Base-by-base conservation (phyloP, 495 filamentous ascomycete species). In the Collariella sp. region DNA sequence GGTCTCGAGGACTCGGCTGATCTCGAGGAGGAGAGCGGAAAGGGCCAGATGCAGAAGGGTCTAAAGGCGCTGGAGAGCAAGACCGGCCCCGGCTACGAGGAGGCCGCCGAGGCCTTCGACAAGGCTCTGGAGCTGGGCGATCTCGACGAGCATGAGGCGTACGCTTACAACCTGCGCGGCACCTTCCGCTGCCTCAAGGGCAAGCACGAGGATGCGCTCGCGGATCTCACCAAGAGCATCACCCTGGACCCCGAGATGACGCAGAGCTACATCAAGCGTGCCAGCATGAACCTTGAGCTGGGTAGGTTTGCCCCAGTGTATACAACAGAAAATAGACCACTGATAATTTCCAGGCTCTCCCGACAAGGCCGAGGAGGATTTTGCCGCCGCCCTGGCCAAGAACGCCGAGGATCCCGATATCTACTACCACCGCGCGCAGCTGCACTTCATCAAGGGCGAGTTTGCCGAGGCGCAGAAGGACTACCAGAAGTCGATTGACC, bases 401-500 rank as follows among this genome's bases (percentile, higher is more conserved):
- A 91, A 96, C 71, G 77, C 82, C 52, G 79, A 87, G 34, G 93
- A 99, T 66, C 91, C 93, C 9, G 93, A 99, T 63, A 95, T 99
- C 68, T 99, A 90, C 80, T 99, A 99, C 71, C 94, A 99, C 76
- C 90, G 93, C 57, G 93, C 93, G 19, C 93, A 99, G 72, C 83
- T 97, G 16, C 90, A 96, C 77, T 99, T 99, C 76, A 96, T 99
- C 67, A 84, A 95, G 47, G 81, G 84, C 19, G 90, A 97, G 70
- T 95, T 95, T 62, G 81, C 83, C 45, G 87, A 94, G 46, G 93
- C 93, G 12, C 90, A 91, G 20, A 95, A 93, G 73, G 93, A 99
- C 71, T 99, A 99, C 72, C 93, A 99, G 67, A 95, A 95, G 73
- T 97, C 93, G 18, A 99, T 98, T 66, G 93, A 97, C 62, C 82